Evolutionary conservation across 352 stramenopile genomes (phyloP).

Genomic region (Elongisporangium undulatum): DNA sequence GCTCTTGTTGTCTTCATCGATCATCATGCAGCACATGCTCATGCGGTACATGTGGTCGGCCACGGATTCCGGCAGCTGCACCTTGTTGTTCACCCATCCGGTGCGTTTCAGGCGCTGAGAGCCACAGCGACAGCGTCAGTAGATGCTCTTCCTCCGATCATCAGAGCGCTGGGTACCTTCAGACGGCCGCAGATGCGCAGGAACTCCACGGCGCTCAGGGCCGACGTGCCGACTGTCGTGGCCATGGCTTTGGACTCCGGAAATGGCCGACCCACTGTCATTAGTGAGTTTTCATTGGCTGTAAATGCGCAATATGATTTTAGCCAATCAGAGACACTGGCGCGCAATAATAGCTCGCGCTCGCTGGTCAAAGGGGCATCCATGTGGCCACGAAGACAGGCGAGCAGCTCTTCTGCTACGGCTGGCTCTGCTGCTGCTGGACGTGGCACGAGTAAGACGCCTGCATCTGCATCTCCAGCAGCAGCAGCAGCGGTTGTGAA

Average conservation of each 20-base stretch:
- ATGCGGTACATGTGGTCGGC: slow-evolving; percentile 94
- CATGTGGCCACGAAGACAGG: slow-evolving; percentile 40
- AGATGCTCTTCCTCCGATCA: neutral
- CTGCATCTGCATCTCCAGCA: slow-evolving; percentile 1
- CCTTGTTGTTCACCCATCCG: slow-evolving; percentile 91
- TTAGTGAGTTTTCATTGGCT: slow-evolving; percentile 1
- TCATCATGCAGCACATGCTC: slow-evolving; percentile 87
- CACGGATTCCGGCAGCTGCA: slow-evolving; percentile 87
- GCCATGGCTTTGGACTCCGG: slow-evolving; percentile 15
- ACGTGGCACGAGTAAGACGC: neutral
- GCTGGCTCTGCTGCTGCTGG: slow-evolving; percentile 3
- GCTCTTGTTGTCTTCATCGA: slow-evolving; percentile 65
- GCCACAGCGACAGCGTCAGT: neutral
- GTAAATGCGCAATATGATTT: slow-evolving; percentile 7
- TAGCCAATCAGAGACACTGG: slow-evolving; percentile 23
- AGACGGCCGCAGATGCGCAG: slow-evolving; percentile 70
- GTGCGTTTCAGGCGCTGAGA: slow-evolving; percentile 85
- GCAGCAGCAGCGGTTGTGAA: slow-evolving; percentile 1
- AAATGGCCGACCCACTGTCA: neutral
- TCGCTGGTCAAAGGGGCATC: neutral
- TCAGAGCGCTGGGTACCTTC: slow-evolving; percentile 38
- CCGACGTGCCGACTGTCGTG: slow-evolving; percentile 53
- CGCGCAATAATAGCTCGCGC: slow-evolving; percentile 4
- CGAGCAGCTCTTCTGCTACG: neutral
- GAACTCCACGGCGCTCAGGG: slow-evolving; percentile 73